Evolutionary conservation across 2,329 filamentous ascomycete genomes (phyloP), one percentile per base, ranked within the genome.

Genomic region (Parascedosporium putredinis): DNA sequence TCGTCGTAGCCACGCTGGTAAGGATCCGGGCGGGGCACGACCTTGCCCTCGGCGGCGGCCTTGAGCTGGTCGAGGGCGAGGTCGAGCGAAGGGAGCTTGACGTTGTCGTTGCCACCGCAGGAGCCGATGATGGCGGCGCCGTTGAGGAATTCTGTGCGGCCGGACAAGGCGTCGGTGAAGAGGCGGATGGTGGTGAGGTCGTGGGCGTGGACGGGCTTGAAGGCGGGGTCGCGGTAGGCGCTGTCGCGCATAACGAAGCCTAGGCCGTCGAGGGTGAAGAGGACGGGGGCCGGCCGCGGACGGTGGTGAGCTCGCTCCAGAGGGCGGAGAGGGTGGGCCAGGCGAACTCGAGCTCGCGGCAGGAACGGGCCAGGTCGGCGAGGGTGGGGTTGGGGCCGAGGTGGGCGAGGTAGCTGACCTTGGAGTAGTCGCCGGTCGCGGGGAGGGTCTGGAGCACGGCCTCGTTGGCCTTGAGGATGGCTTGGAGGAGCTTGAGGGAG

Each of bases 281-380:
- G 72, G 52, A 96, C 73, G 14, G 74, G 75, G 71, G 70, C 1
- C 74, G 72, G 25, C 70, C 67, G 16, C 69, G 67, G n/a, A 71
- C 65, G 20, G 63, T 62, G 27, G 62, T 70, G 45, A 97, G 79
- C 67, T 97, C 91, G 25, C 75, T 67, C 87, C 87, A 93, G 47
- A 96, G 73, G 9, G 87, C 84, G 56, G 81, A 71, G 70, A 95
- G 91, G 49, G 90, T 79, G 8, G 82, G 74, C 85, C 86, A 94
- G 38, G 90, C 83, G 55, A 82, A 70, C 53, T 93, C 87, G 29
- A 83, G 73, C 58, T 95, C 88, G 59, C 80, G 79, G 55, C 83
- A 80, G 44, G 83, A 84, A 53, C 78, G 78, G 58, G 80, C 78
- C 50, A 96, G 76, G 48, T 83, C 76, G 54, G 78, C 73, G 22